Evolutionary conservation across 345 rosid species (phyloP), one percentile per base, ranked within the genome.

Genomic region (Turnera subulata): DNA sequence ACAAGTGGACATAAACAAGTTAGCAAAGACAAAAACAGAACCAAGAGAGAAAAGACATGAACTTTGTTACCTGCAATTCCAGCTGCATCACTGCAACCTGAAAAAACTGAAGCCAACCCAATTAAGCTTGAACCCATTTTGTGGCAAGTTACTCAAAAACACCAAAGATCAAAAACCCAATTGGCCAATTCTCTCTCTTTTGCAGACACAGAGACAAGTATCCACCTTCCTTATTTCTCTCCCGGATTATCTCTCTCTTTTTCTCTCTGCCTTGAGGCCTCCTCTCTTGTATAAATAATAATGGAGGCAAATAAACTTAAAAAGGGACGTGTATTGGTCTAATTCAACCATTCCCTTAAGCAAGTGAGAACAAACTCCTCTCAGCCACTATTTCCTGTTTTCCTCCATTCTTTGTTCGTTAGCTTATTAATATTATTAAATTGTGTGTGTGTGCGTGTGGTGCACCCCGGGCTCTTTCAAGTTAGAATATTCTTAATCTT

Each of bases 61-160:
- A 55, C 5, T 23, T n/a, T 5, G 37, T 26, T 50, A 82, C 87
- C 87, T 17, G 87, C 75, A 64, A 82, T 16, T 56, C 87, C 87
- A 66, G 76, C 71, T 58, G 69, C 76, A 70, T 70, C 74, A 47
- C 84, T 62, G 73, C 63, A 77, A 10, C 64, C 69, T 32, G 59
- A 58, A 59, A 52, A 63, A 40, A 68, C 46, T 7, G 80, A 29
- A 62, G 68, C 56, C 12, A 58, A 17, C 43, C 20, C 70, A 45
- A 52, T 7, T 29, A 29, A 3, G 35, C 35, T 29, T 11, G 70
- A 61, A 50, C 54, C 4, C 82, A 74, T 74, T 44, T 10, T 11
- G n/a, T 53, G 0, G 18, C 38, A 33, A 58, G 6, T 25, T 9
- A 5, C 6, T 25, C 18, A 24, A 55, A n/a, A 55, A 29, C 55